Conservation (phyloP, 169 alveolate species). For the Plasmodium gonderi region DNA sequence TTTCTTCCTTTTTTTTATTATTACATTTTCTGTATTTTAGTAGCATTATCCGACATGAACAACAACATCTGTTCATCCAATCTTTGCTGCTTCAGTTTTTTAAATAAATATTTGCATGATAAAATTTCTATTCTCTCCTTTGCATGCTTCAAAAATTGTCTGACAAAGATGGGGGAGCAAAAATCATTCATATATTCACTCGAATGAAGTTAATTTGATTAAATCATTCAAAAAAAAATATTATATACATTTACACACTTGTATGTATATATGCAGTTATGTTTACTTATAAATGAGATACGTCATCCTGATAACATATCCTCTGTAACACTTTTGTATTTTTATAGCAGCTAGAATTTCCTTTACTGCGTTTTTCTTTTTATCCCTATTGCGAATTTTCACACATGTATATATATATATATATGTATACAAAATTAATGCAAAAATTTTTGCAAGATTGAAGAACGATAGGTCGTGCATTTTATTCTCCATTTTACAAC, state of each 20-base stretch:
- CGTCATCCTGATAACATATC: constrained; percentile 17
- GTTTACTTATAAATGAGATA: constrained; percentile 46
- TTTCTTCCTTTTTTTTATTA: neutral
- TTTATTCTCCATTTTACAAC: neutral
- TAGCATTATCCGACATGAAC: constrained; percentile 38
- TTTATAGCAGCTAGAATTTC: constrained; percentile 43
- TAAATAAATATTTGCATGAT: constrained; percentile 33
- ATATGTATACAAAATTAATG: neutral
- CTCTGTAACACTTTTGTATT: constrained; percentile 51
- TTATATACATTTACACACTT: neutral
- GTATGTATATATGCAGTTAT: neutral
- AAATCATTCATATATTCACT: neutral
- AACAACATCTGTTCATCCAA: constrained; percentile 10
- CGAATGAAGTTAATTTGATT: neutral
- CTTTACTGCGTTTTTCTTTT: constrained; percentile 17
- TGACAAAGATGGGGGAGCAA: neutral
- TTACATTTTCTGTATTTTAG: constrained; percentile 65
- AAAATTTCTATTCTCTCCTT: constrained; percentile 4
- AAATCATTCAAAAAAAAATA: neutral
- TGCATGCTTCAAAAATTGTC: constrained; percentile 20
- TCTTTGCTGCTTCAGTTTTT: constrained; percentile 37
- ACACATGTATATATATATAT: neutral
- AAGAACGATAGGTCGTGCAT: no score
- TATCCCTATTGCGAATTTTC: constrained; percentile 21
- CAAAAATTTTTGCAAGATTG: neutral